Base-by-base conservation (phyloP, 768 basidiomycete genomes). In the Kwoniella newhampshirensis region DNA sequence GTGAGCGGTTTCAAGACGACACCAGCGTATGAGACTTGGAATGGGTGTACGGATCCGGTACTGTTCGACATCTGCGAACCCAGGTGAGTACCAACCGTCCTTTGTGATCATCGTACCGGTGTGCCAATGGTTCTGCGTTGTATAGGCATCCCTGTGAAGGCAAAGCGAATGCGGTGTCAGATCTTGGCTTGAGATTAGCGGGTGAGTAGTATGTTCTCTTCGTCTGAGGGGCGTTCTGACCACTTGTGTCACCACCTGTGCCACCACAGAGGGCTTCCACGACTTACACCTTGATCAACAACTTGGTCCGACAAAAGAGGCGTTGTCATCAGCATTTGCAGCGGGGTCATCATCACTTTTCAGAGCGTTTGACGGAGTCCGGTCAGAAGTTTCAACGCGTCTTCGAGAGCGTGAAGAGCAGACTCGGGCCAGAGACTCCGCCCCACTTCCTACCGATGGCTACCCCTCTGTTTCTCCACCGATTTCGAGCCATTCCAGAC, bases 51-150 rank as follows among this genome's bases (percentile, higher is more conserved):
- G 1, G 96, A 99, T 75, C 87, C 91, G 0, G 80, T 91, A 60
- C 78, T 98, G 11, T 99, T 99, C 71, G 96, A 99, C 72, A 89
- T 98, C 45, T 83, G 94, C 51, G 96, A 99, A 74, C 89, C 94
- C 32, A 81, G 89, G 91, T 91, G 59, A 25, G 79, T 72, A 18
- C 11, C 37, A n/a, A 51, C 37, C 18, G 30, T 21, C 37, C 28
- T 40, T 43, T 21, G 30, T n/a, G 9, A 23, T 50, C 26, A 36
- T 15, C 8, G 7, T 23, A 36, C n/a, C n/a, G n/a, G n/a, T n/a
- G n/a, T n/a, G n/a, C 25, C 35, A 11, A 11, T 35, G 21, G 6
- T 44, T 44, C 2, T 1, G 2, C 4, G 4, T 3, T 9, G 21
- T 28, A 37, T 27, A 92, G 92, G 46, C 94, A 98, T 76, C 94